phyloP scores from a whole-genome alignment of 305 asterid species.

The Withania somnifera region DNA sequence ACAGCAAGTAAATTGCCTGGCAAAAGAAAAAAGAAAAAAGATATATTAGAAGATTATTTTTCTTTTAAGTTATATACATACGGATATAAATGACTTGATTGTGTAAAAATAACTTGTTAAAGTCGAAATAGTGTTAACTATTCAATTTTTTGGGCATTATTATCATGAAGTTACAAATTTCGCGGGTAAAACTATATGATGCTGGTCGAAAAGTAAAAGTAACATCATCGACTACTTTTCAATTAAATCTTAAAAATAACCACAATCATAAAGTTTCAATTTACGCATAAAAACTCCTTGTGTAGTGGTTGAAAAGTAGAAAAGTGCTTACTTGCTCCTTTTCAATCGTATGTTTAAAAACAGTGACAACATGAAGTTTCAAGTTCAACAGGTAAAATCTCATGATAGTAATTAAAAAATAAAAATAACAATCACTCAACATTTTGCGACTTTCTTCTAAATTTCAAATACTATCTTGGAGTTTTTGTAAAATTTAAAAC shows the following conservation, averaged over 20 bases:
- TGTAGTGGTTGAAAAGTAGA: neutral
- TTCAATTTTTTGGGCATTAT: neutral
- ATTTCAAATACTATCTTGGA: neutral
- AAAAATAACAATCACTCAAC: neutral
- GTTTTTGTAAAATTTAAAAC: neutral
- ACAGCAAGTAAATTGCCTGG: slow-evolving; percentile 60
- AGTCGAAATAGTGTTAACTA: neutral
- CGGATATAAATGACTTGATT: too few relatives aligned
- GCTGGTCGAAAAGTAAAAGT: neutral
- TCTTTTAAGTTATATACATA: neutral
- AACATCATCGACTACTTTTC: neutral
- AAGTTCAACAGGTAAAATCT: neutral
- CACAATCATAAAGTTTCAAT: neutral
- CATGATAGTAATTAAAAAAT: neutral
- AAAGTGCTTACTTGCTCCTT: neutral
- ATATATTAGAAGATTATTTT: neutral
- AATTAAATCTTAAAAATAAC: neutral
- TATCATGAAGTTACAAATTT: neutral
- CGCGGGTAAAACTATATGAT: neutral
- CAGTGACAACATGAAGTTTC: neutral
- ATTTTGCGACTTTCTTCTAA: neutral
- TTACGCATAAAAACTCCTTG: too few relatives aligned
- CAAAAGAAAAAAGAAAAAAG: neutral
- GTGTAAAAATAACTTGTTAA: neutral
- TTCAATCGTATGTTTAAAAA: neutral